These are phyloP conservation scores for Colletotrichum acutatum DNA, from an alignment of 2,329 filamentous ascomycete genomes.

Conservation along the genomic window DNA sequence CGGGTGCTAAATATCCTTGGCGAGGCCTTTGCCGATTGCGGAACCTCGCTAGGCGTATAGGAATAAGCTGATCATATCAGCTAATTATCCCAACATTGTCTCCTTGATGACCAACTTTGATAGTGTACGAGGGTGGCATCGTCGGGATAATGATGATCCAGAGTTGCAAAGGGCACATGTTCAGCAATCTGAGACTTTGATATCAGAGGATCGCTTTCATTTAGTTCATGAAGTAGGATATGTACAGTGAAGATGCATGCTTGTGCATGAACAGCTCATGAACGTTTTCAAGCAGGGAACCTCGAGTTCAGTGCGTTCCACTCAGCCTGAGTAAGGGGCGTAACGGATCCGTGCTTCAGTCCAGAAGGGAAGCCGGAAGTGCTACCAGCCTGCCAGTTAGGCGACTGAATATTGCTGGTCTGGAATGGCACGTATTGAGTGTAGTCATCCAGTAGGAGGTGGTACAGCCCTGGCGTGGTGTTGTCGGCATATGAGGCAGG, in stretches of 20 bases:
- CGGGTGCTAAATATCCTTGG: background rate
- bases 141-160: background rate
- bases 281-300: constrained; percentile 4
- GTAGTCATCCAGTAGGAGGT: constrained; percentile 58
- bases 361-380: constrained; percentile 52
- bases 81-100: background rate
- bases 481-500: constrained; percentile 52
- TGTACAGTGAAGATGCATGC: background rate
- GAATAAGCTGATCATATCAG: background rate
- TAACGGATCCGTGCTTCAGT: constrained; percentile 60
- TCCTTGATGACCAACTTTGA: too few relatives aligned
- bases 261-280: background rate
- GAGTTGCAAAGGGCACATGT: background rate
- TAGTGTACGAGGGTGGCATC: background rate
- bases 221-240: background rate
- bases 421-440: constrained; percentile 57
- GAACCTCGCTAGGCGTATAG: background rate
- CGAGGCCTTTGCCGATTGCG: background rate
- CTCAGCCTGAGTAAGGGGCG: constrained; percentile 53
- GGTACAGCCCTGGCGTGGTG: constrained; percentile 45
- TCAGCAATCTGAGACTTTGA: background rate
- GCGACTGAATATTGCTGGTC: constrained; percentile 49
- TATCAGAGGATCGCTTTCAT: background rate
- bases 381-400: constrained; percentile 51
- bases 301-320: constrained; percentile 46